Evolutionary conservation across 2,329 filamentous ascomycete genomes (phyloP), one percentile per base, ranked within the genome.

Genomic region (Phaeosphaeria sp.): DNA sequence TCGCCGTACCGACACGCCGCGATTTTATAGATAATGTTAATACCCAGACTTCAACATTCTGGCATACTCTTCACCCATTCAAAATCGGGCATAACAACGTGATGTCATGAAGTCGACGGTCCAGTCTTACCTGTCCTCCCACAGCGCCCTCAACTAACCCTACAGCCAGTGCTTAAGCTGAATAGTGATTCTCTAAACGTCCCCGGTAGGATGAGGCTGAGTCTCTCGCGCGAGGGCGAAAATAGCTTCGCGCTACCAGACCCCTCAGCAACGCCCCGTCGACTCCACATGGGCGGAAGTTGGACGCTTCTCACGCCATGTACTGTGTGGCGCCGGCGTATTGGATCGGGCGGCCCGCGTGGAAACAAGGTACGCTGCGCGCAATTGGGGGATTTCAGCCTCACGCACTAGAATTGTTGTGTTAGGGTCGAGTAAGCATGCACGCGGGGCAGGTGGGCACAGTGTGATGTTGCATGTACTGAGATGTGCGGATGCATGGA

Each of bases 291-390:
- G 25, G 25, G 13, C 46, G 6, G 13, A 18, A 18, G 30, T 46
- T n/a, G 20, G 21, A 25, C 50, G 41, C 25, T 46, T 46, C 42
- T 52, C 50, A 52, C 50, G 50, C 50, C 50, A 46, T 11, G 25
- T 17, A n/a, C 11, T 23, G 25, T 18, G 20, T 15, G 33, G 3
- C 36, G 6, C 27, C 42, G 20, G 20, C 6, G 36, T 50, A n/a
- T 42, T 50, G 48, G 48, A 36, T 52, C 27, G 42, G 50, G 41
- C 50, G 50, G 50, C 21, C 50, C 50, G 50, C 27, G 21, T 44
- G 18, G 18, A 22, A 39, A n/a, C n/a, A 17, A 39, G 36, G 18
- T 52, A 15, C 18, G 30, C n/a, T 20, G 20, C 21, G 17, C 6
- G 7, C 25, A 27, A 27, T 27, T 27, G 25, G 25, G 25, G 25